Evolutionary conservation across 306 rosid genomes (phyloP), one percentile per base, ranked within the genome.

Genomic region (Sphenostylis stenocarpa): DNA sequence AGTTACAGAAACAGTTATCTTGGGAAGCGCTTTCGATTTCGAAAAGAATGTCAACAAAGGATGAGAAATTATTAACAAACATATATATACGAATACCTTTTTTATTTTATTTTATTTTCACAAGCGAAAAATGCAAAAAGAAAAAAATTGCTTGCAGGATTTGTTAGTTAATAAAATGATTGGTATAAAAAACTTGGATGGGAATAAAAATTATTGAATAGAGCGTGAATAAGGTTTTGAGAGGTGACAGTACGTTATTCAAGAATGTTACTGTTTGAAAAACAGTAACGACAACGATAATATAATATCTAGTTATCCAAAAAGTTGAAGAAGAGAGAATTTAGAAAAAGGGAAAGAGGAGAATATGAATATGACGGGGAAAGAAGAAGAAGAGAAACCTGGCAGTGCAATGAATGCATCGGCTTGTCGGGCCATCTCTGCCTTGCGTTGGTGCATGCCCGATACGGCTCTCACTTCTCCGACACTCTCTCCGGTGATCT

Each of bases 401-500:
- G 98, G 98, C 82, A 92, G 65, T 51, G 98, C 98, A 81, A 94
- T 89, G 38, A 92, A 94, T 19, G 97, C 98, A 80, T 92, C 96
- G 0, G 97, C 98, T 82, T 92, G 95, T 78, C 93, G 73, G 39
- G 97, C 96, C 98, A 95, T 92, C 81, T 92, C 97, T 0, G 98
- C 98, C 61, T 95, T 95, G 76, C 98, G 97, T 84, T 92, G 97
- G 81, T 92, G 98, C 98, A 95, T 92, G 52, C 90, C 88, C 2
- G 92, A 84, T 39, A 95, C 98, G 34, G 90, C 93, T 85, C 87
- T 86, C 31, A 95, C 92, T 89, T 95, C 98, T 81, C 98, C 97
- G 1, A 95, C 89, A 0, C 88, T 80, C 64, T 88, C 98, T 61
- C 98, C 98, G 0, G 93, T 92, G 24, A 94, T 90, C 97, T 94